Conservation (phyloP, 2,329 filamentous ascomycete species). For the Clarireedia hainanense region DNA sequence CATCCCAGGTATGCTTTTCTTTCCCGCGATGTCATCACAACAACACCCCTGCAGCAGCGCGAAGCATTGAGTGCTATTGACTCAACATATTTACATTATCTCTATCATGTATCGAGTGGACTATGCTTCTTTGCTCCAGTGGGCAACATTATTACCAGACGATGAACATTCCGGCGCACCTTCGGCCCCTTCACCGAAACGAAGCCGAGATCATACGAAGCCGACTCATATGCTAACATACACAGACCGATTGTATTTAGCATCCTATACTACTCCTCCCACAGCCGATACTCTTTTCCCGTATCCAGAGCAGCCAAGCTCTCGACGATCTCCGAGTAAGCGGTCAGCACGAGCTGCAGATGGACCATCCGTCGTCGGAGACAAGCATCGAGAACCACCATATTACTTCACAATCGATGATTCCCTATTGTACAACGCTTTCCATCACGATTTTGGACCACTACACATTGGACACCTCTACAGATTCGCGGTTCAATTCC, state of each 20-base stretch:
- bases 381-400: conserved; percentile 53
- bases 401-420: conserved; percentile 97
- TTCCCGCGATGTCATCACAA: conserved; percentile 1
- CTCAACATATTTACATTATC: conserved; percentile 19
- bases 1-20: conserved; percentile 65
- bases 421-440: conserved; percentile 89
- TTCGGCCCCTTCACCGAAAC: neutral
- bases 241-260: conserved; percentile 87
- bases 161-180: conserved; percentile 10
- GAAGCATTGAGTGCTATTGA: conserved; percentile 11
- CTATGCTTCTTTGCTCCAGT: conserved; percentile 20
- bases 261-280: conserved; percentile 78
- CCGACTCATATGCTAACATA: conserved; percentile 31
- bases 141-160: conserved; percentile 18
- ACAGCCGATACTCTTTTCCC: conserved; percentile 79
- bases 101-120: conserved; percentile 14
- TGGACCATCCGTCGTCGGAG: conserved; percentile 41
- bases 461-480: conserved; percentile 96
- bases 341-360: conserved; percentile 59
- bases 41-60: conserved; percentile 7
- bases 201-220: neutral
- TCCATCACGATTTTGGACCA: conserved; percentile 96
- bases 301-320: conserved; percentile 51
- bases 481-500: conserved; percentile 90
- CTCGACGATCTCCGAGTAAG: conserved; percentile 64